Evolutionary conservation across 176 grass and related monocot genomes (phyloP).

Genomic region (Stipa capillata): DNA sequence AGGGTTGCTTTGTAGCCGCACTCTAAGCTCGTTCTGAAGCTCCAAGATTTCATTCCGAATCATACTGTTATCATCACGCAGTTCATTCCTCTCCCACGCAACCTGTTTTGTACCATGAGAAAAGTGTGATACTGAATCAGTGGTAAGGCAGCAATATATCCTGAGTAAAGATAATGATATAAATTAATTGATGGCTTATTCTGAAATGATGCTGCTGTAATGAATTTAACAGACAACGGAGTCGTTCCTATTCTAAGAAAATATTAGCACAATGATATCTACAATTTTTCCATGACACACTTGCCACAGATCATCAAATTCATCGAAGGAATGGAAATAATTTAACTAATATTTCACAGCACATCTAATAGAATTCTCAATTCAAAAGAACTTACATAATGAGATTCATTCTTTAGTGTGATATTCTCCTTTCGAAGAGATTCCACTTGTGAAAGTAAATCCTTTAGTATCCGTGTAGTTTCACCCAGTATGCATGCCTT

Average conservation of each 20-base stretch:
- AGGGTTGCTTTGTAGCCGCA: slow-evolving; percentile 17
- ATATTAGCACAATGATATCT: neutral
- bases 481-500: slow-evolving; percentile 64
- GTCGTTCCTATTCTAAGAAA: neutral
- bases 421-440: slow-evolving; percentile 59
- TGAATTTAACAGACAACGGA: neutral
- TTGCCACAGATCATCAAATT: neutral
- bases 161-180: neutral
- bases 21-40: slow-evolving; percentile 49
- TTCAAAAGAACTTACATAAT: slow-evolving; percentile 50
- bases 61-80: slow-evolving; percentile 52
- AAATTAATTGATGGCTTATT: neutral
- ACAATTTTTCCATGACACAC: neutral
- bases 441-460: slow-evolving; percentile 63
- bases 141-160: too few species aligned
- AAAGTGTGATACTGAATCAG: neutral
- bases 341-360: too few species aligned
- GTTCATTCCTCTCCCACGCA: slow-evolving; percentile 66
- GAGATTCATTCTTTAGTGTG: slow-evolving; percentile 57
- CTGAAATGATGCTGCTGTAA: slow-evolving; percentile 6
- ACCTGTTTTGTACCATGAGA: slow-evolving; percentile 45
- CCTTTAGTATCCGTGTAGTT: slow-evolving; percentile 36
- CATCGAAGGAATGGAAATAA: neutral
- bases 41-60: slow-evolving; percentile 47
- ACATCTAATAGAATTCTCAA: neutral